These are phyloP conservation scores for Colletotrichum coccodes DNA, from an alignment of 2,329 filamentous ascomycete genomes.

Conservation along the genomic window DNA sequence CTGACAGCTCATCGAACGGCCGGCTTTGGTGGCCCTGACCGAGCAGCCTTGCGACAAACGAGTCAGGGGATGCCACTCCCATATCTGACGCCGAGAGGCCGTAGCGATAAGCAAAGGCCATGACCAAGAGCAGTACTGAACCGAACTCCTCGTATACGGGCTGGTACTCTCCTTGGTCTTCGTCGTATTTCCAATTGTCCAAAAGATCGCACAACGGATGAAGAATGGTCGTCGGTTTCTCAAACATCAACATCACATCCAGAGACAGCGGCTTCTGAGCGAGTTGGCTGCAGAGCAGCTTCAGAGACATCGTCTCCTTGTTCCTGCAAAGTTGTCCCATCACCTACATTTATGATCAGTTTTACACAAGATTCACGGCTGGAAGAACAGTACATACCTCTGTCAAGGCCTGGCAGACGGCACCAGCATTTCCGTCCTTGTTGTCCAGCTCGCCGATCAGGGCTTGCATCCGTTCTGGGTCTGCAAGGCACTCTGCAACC, in stretches of 20 bases:
- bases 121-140: conserved; percentile 76
- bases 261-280: conserved; percentile 77
- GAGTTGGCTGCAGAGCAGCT: conserved; percentile 77
- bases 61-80: conserved; percentile 67
- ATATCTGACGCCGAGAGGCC: conserved; percentile 72
- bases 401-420: conserved; percentile 81
- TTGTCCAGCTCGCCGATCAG: conserved; percentile 86
- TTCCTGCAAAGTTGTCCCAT: conserved; percentile 75
- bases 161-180: conserved; percentile 86
- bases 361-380: conserved; percentile 4
- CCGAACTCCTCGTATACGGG: conserved; percentile 89
- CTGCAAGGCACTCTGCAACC: conserved; percentile 79
- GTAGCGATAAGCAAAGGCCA: conserved; percentile 82
- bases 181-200: conserved; percentile 84
- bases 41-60: conserved; percentile 76
- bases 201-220: conserved; percentile 79
- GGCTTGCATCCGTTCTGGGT: conserved; percentile 79
- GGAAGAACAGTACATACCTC: conserved; percentile 60
- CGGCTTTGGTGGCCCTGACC: conserved; percentile 67
- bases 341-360: conserved; percentile 55
- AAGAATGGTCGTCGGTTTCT: conserved; percentile 75
- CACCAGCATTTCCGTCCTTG: conserved; percentile 91
- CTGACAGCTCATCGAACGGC: conserved; percentile 68
- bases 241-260: conserved; percentile 81
- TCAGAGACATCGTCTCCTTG: conserved; percentile 84